Base-by-base conservation (phyloP, 768 basidiomycete genomes). In the Kwoniella bestiolae region DNA sequence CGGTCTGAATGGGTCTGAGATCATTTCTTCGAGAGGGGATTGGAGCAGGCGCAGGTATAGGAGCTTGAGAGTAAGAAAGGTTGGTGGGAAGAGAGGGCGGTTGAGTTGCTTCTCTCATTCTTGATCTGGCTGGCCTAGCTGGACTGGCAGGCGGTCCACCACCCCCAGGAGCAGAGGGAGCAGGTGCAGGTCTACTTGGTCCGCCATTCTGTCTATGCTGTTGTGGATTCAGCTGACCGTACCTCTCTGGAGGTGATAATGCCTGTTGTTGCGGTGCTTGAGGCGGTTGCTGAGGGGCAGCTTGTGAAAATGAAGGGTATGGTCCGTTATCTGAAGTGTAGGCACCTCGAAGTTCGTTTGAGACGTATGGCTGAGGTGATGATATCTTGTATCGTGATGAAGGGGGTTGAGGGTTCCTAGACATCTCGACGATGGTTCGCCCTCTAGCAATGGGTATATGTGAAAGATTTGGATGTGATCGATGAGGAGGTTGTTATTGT, bases 361-460 rank as follows among this genome's bases (percentile, higher is more conserved):
- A 14, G 12, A 55, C 23, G 14, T 50, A 52, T 4, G 73, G 73
- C 32, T 75, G 73, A 4, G 73, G 73, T 21, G 67, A 63, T 23
- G 74, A 75, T 32, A 76, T 72, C 55, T 71, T 73, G 57, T 73
- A 73, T 45, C 61, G 65, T 9, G 67, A 47, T 18, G 68, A 58
- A 6, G 59, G 28, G 6, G 63, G 57, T 14, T 58, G 60, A 5
- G 50, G 60, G n/a, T 60, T 66, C 7, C 71, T 56, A 4, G 71
- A 72, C 71, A 72, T 72, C 46, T 41, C 31, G 56, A 45, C 7
- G 28, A 5, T 7, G 2, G 32, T 7, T 16, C 5, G n/a, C n/a
- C n/a, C n/a, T n/a, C n/a, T n/a, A n/a, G n/a, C n/a, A n/a, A n/a
- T n/a, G n/a, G n/a, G n/a, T n/a, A n/a, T n/a, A n/a, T n/a, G n/a